phyloP scores from a whole-genome alignment of 345 rosid genomes.

The Limnanthes douglasii region DNA sequence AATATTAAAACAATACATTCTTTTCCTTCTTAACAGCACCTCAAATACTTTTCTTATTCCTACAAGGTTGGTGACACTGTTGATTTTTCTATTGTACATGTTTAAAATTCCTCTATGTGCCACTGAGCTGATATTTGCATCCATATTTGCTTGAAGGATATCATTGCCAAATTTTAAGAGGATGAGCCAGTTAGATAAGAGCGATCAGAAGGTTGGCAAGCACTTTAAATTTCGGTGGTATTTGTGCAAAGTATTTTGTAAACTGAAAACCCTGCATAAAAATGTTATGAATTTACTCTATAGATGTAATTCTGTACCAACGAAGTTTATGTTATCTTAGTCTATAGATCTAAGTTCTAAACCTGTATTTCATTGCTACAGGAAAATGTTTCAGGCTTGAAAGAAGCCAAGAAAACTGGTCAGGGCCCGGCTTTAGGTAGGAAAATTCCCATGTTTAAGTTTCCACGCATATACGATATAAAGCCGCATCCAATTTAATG shows the following conservation, averaged over 20 bases:
- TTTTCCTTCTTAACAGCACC: conserved; percentile 2
- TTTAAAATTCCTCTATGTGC: conserved; percentile 6
- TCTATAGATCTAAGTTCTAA: not conserved
- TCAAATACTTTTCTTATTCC: conserved; percentile 1
- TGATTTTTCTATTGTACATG: not conserved
- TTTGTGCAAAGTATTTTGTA: not conserved
- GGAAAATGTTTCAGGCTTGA: conserved; percentile 13
- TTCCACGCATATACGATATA: conserved; percentile 5
- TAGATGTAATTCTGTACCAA: not conserved
- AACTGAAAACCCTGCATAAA: not conserved
- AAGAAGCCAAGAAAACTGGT: conserved; percentile 6
- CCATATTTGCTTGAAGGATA: conserved; percentile 10
- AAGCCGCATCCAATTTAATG: conserved; percentile 3
- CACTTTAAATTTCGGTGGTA: conserved; percentile 1
- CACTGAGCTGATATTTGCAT: conserved; percentile 3
- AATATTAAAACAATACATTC: no score
- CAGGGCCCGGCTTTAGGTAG: conserved; percentile 5
- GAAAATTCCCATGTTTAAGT: conserved; percentile 2
- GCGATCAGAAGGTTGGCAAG: conserved; percentile 12
- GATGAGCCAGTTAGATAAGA: conserved; percentile 13
- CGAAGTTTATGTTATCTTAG: no score
- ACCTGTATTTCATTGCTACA: not conserved
- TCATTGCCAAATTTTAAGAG: conserved; percentile 13
- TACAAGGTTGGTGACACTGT: not conserved
- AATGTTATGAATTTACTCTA: not conserved